Conservation (phyloP, 257 asterid species). For the Leptodermis oblonga region DNA sequence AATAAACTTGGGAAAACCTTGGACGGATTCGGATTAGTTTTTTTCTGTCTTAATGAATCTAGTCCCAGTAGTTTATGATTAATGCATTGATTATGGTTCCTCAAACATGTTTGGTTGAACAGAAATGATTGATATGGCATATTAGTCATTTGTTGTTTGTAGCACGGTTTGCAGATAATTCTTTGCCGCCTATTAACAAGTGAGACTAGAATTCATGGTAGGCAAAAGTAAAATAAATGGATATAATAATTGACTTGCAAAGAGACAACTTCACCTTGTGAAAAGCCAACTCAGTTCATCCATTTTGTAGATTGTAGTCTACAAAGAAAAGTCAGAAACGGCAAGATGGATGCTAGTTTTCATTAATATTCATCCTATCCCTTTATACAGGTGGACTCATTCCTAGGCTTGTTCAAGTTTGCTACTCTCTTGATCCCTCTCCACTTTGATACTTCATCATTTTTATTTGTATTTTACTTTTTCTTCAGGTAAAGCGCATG, state of each 20-base stretch:
- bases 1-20: background rate
- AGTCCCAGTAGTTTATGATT: background rate
- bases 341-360: no score
- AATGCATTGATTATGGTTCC: background rate
- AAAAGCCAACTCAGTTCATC: background rate
- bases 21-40: background rate
- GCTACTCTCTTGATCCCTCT: background rate
- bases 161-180: background rate
- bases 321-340: background rate
- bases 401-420: background rate
- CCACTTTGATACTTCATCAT: background rate
- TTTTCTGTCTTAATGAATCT: background rate
- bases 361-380: background rate
- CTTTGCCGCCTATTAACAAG: background rate
- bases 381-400: background rate
- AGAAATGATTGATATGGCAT: background rate
- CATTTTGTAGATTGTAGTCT: background rate
- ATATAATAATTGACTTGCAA: background rate
- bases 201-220: background rate
- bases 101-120: background rate
- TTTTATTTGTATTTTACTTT: background rate
- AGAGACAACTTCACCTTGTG: background rate
- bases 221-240: background rate
- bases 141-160: background rate
- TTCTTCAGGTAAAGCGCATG: conserved; percentile 43